These are phyloP conservation scores for Dictyostelium citrinum DNA, from an alignment of 78 protist genomes.

Conservation along the genomic window DNA sequence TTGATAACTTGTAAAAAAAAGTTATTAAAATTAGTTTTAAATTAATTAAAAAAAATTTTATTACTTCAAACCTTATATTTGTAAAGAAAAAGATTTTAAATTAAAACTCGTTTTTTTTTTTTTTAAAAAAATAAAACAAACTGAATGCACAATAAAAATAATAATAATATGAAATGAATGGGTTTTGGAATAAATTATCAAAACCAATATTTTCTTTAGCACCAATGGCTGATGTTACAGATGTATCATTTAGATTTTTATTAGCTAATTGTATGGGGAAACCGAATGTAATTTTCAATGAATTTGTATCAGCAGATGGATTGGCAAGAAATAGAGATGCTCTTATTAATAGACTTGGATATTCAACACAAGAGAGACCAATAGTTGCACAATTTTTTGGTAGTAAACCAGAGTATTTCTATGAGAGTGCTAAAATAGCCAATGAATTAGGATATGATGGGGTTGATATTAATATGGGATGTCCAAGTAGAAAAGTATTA, in stretches of 20 bases:
- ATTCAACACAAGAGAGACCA: background rate
- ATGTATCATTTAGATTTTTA: conserved; percentile 23
- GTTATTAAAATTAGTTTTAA: too few relatives aligned
- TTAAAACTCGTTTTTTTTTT: too few relatives aligned
- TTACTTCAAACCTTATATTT: too few relatives aligned
- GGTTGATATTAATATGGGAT: conserved; percentile 63
- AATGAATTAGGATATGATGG: conserved; percentile 34
- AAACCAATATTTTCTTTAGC: conserved; percentile 25
- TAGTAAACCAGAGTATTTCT: conserved; percentile 16
- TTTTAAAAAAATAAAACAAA: background rate
- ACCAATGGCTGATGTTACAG: conserved; percentile 76
- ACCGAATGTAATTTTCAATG: conserved; percentile 21
- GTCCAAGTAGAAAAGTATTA: conserved; percentile 65
- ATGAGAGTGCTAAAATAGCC: background rate
- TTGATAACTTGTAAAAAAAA: too few relatives aligned
- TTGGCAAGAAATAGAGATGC: background rate
- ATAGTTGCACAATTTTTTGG: conserved; percentile 69
- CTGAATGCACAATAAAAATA: background rate
- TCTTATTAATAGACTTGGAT: background rate
- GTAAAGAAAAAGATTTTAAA: too few relatives aligned
- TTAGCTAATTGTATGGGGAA: background rate
- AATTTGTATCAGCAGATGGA: conserved; percentile 48
- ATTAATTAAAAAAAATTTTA: too few relatives aligned
- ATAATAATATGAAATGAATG: background rate
- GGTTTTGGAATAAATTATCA: conserved; percentile 20